Conservation (phyloP, 2,329 filamentous ascomycete genomes). For the Neonectria ditissima region DNA sequence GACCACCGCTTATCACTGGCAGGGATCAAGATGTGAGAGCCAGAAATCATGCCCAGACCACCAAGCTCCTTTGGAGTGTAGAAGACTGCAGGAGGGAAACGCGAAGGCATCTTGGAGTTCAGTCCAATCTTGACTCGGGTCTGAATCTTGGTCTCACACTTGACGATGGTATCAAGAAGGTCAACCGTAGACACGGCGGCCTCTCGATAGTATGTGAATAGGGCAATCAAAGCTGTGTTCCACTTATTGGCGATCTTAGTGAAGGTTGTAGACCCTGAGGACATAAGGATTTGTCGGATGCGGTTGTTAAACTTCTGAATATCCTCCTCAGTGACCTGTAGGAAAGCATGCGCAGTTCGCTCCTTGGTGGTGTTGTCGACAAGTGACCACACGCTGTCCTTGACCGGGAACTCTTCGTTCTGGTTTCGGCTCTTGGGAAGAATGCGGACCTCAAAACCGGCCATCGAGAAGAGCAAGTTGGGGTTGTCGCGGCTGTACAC, state of each 20-base stretch:
- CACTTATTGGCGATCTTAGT: conserved; percentile 99
- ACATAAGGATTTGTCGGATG: conserved; percentile 98
- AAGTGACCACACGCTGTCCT: conserved; percentile 98
- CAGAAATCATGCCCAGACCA: conserved; percentile 98
- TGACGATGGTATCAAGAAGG: conserved; percentile 96
- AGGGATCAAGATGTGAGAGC: conserved; percentile 96
- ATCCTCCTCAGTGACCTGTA: conserved; percentile 97
- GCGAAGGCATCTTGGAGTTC: conserved; percentile 99
- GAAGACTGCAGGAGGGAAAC: conserved; percentile 98
- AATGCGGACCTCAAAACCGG: conserved; percentile 96
- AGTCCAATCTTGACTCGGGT: conserved; percentile 98
- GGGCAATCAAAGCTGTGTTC: conserved; percentile 96
- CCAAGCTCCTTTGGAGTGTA: conserved; percentile 98
- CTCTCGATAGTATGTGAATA: conserved; percentile 99
- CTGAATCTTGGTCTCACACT: conserved; percentile 99
- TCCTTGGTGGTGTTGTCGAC: conserved; percentile 98
- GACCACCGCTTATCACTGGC: conserved; percentile 98
- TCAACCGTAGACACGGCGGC: conserved; percentile 96
- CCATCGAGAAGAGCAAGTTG: conserved; percentile 97
- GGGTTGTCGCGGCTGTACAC: conserved; percentile 99
- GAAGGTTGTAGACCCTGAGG: conserved; percentile 98
- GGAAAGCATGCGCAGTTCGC: conserved; percentile 94
- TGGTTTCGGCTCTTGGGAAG: conserved; percentile 94
- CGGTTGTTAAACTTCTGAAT: conserved; percentile 99
- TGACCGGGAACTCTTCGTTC: conserved; percentile 96